Evolutionary conservation across 2,329 filamentous ascomycete genomes (phyloP).

Genomic region (Paraphoma chrysanthemicola): DNA sequence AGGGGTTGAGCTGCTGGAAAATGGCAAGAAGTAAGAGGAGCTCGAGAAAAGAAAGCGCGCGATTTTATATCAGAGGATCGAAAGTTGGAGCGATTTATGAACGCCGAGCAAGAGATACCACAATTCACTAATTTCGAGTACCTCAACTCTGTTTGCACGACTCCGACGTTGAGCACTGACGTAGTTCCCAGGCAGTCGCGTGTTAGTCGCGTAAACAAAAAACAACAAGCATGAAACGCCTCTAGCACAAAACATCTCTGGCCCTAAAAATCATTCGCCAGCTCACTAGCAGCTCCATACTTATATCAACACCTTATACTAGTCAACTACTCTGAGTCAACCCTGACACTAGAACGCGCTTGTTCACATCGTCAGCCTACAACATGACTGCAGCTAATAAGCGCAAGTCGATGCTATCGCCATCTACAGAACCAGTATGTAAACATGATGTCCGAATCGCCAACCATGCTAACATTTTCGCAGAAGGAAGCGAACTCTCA

Average conservation of each 20-base stretch:
- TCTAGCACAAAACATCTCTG: not conserved
- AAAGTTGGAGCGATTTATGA: not conserved
- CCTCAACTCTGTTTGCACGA: not conserved
- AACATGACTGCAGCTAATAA: not conserved
- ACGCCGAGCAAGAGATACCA: not conserved
- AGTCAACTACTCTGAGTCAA: no score
- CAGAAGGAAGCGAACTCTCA: not conserved
- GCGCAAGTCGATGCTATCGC: not conserved
- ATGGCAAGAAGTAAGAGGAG: constrained; percentile 30
- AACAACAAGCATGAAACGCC: not conserved
- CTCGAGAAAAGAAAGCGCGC: not conserved
- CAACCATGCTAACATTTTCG: not conserved
- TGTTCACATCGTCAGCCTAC: not conserved
- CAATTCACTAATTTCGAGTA: not conserved
- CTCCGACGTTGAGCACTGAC: not conserved
- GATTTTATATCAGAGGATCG: not conserved
- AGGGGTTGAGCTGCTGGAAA: constrained; percentile 74
- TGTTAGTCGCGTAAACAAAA: not conserved
- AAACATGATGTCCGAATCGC: not conserved
- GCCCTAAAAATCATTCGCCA: not conserved
- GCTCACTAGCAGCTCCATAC: not conserved
- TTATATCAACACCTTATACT: not conserved
- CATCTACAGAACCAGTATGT: not conserved
- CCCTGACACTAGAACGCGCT: no score
- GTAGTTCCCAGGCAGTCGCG: not conserved